Evolutionary conservation across 192 early-diverging fungal species (phyloP).

Genomic region (Fimicolochytrium jonesii): DNA sequence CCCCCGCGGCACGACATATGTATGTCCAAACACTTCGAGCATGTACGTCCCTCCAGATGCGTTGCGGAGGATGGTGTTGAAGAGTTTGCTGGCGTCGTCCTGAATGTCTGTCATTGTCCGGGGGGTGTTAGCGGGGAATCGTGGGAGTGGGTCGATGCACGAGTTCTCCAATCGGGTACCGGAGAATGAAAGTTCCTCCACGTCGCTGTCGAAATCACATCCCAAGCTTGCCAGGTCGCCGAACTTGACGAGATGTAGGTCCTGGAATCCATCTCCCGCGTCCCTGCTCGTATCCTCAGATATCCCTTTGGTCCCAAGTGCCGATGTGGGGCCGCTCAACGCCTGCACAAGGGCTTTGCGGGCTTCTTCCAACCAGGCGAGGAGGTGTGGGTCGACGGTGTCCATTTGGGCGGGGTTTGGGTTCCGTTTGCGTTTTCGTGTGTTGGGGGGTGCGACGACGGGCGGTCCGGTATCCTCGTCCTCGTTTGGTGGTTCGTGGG

Average conservation of each 20-base stretch:
- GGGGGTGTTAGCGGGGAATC: not conserved
- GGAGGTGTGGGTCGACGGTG: not conserved
- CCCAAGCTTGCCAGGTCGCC: not conserved
- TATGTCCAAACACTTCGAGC: slow-evolving; percentile 3
- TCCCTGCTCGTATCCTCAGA: not conserved
- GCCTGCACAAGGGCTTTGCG: not conserved
- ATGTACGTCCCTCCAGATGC: not conserved
- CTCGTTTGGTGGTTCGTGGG: no score
- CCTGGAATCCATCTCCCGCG: not conserved
- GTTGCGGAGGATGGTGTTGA: slow-evolving; percentile 6
- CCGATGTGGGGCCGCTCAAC: not conserved
- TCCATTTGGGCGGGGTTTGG: no score
- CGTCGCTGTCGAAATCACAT: not conserved
- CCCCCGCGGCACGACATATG: slow-evolving; percentile 24
- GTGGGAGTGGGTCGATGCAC: not conserved
- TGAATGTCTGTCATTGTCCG: not conserved
- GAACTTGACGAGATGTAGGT: not conserved
- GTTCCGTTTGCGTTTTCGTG: no score
- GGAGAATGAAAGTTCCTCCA: not conserved
- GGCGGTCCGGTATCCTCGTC: no score
- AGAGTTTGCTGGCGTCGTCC: slow-evolving; percentile 1
- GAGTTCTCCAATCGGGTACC: not conserved
- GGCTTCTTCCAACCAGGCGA: not conserved
- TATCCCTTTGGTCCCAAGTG: not conserved
- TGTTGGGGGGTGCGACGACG: no score